Evolutionary conservation across 202 grass and related monocot species (phyloP), one percentile per base, ranked within the genome.

Genomic region (Schoenoplectus tabernaemontani): DNA sequence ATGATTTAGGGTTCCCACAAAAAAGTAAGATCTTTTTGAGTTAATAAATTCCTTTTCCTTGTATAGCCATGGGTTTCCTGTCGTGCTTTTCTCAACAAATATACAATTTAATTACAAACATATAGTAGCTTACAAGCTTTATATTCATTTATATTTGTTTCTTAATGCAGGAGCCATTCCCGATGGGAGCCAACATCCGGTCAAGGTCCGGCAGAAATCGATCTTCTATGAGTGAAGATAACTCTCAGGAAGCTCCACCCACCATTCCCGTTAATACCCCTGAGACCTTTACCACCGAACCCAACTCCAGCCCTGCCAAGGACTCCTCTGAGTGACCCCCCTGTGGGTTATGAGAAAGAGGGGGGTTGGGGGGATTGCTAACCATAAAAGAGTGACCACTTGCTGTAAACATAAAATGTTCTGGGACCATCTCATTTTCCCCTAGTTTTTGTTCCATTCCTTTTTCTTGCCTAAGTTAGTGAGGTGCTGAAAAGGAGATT

Each of bases 101-200:
- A n/a, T n/a, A n/a, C n/a, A n/a, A n/a, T n/a, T n/a, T n/a, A n/a
- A n/a, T n/a, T n/a, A n/a, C n/a, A n/a, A n/a, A n/a, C n/a, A 22
- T 36, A n/a, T n/a, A 19, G 50, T 58, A 37, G 16, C 22, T 56
- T 13, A 23, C 23, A 19, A 54, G 15, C 28, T n/a, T 51, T 76
- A n/a, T 3, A 17, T 4, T 77, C 7, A 20, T 13, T 33, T 53
- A n/a, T n/a, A n/a, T n/a, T 58, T 79, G 11, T 46, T 59, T 78
- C 20, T 41, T 38, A n/a, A 41, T 64, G 16, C 66, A 97, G 94
- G 94, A 97, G 83, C 94, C 94, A 33, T 97, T 97, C 63, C 94
- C 91, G 39, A 88, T 97, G 94, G 91, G 91, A 58, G 22, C 81
- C 73, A 97, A 90, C 44, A 88, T 93, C 79, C 84, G 89, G 43